phyloP scores from a whole-genome alignment of 208 protist genomes.

The Acanthamoeba lenticulata region DNA sequence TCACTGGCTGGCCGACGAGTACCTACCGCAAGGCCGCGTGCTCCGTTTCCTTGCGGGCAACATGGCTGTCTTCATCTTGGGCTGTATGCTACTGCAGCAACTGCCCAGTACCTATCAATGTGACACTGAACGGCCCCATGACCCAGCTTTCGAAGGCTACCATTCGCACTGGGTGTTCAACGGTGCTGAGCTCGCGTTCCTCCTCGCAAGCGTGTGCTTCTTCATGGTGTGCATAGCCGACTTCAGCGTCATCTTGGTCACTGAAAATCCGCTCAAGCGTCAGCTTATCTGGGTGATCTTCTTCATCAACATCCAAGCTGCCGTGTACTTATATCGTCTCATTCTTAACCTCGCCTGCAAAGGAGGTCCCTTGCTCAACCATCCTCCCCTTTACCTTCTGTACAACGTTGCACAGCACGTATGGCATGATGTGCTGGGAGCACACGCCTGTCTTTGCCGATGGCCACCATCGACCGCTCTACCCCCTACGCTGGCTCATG shows the following conservation, averaged over 20 bases:
- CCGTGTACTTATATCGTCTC: not conserved
- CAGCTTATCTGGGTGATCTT: not conserved
- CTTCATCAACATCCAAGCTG: not conserved
- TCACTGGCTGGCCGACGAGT: not conserved
- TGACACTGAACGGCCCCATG: too few species aligned
- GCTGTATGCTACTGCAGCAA: not conserved
- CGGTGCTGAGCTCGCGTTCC: not conserved
- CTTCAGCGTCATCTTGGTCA: not conserved
- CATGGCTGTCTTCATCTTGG: not conserved
- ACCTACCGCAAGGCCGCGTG: not conserved
- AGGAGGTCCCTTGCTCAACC: not conserved
- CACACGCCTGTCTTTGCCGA: not conserved
- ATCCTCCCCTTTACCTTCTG: not conserved
- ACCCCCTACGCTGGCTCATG: not conserved
- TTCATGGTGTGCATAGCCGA: not conserved
- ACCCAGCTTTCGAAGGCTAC: not conserved
- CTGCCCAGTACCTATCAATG: not conserved
- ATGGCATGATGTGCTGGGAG: not conserved
- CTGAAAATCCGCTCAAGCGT: slow-evolving; percentile 2
- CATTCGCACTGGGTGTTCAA: not conserved
- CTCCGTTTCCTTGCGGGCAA: not conserved
- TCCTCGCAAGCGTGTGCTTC: not conserved
- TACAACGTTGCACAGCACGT: not conserved
- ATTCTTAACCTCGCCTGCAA: not conserved
- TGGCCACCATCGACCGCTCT: not conserved